Conservation (phyloP, 768 basidiomycete genomes). For the Tylopilus subfusipes region DNA sequence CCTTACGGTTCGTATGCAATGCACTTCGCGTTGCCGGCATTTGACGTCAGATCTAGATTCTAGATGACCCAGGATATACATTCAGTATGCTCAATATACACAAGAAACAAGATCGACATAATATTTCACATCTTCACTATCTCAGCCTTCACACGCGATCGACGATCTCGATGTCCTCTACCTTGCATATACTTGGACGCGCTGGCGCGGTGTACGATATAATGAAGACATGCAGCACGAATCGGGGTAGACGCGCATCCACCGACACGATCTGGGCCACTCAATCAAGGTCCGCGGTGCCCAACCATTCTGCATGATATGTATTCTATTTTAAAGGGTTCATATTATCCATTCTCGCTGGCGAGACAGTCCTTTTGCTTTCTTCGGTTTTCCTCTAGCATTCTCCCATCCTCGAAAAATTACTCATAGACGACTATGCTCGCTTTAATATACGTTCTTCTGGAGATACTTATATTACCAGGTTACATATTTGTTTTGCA, state of each 20-base stretch:
- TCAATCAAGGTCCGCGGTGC: background rate
- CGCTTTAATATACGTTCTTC: slow-evolving; percentile 24
- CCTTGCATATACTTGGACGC: slow-evolving; percentile 3
- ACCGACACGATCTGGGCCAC: background rate
- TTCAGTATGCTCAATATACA: background rate
- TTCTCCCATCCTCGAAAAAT: background rate
- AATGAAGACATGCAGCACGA: background rate
- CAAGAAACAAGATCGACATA: background rate
- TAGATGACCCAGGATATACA: slow-evolving; percentile 6
- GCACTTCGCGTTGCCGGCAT: background rate
- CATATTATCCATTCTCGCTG: slow-evolving; percentile 4
- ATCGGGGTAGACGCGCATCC: background rate
- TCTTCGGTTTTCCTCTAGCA: background rate
- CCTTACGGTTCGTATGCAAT: slow-evolving; percentile 12
- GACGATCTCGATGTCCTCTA: background rate
- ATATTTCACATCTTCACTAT: background rate
- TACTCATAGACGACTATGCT: slow-evolving; percentile 10
- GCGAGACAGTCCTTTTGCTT: slow-evolving; percentile 1
- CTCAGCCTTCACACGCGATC: background rate
- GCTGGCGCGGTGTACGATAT: slow-evolving; percentile 26
- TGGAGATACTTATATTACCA: slow-evolving; percentile 8
- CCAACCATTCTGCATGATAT: background rate
- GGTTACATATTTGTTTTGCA: background rate
- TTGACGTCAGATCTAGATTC: background rate
- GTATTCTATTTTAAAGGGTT: background rate